phyloP scores from a whole-genome alignment of 2,329 filamentous ascomycete species.

The Elsinoe perseae region DNA sequence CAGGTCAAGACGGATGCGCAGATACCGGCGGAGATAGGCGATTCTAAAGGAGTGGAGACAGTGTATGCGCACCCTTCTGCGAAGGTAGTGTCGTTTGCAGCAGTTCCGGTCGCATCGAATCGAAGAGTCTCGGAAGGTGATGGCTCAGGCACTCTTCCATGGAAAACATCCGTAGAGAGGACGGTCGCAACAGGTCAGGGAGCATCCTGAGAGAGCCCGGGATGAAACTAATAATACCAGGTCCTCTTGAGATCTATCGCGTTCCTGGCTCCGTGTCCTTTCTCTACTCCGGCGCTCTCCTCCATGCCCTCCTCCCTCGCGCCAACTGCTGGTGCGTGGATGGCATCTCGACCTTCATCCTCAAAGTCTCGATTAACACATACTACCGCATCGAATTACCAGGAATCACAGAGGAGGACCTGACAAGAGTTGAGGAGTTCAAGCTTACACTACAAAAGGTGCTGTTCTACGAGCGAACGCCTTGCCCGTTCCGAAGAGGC shows the following conservation, averaged over 20 bases:
- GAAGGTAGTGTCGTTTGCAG: conserved; percentile 61
- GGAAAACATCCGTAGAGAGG: conserved; percentile 67
- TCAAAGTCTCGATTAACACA: conserved; percentile 72
- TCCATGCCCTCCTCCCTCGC: conserved; percentile 80
- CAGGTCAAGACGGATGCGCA: conserved; percentile 26
- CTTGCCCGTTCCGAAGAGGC: conserved; percentile 72
- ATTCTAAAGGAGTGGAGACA: conserved; percentile 51
- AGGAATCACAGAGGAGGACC: conserved; percentile 55
- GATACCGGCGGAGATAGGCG: conserved; percentile 28
- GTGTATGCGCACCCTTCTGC: conserved; percentile 66
- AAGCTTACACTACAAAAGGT: conserved; percentile 63
- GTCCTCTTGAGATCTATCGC: conserved; percentile 73
- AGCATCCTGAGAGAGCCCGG: background rate
- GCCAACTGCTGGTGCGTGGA: conserved; percentile 94
- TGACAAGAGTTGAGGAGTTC: conserved; percentile 56
- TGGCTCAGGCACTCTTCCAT: conserved; percentile 54
- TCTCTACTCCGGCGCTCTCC: conserved; percentile 71
- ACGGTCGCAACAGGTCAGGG: conserved; percentile 69
- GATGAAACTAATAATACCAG: conserved; percentile 33
- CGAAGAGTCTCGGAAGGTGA: conserved; percentile 31
- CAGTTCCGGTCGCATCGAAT: conserved; percentile 28
- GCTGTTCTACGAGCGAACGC: conserved; percentile 77
- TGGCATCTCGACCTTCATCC: conserved; percentile 73
- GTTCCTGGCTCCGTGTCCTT: conserved; percentile 82
- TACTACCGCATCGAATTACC: conserved; percentile 90